Conservation (phyloP, 2,329 filamentous ascomycete genomes). For the Mycosphaerelloides madeirae region DNA sequence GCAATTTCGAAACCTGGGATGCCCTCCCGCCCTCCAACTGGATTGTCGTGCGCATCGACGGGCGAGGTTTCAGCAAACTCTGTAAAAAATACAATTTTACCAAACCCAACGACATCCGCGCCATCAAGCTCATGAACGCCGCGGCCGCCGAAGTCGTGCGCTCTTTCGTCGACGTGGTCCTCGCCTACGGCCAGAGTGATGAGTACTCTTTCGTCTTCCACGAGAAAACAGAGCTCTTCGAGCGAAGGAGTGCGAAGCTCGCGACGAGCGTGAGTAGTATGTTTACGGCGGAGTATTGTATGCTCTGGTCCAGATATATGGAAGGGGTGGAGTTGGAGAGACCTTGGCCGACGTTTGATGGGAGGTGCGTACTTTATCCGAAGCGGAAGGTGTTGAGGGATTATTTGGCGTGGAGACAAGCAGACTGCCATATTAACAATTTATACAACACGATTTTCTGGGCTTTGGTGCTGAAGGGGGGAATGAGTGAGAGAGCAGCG, state of each 20-base stretch:
- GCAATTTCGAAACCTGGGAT: conserved; percentile 79
- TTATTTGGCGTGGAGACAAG: conserved; percentile 96
- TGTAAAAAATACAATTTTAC: conserved; percentile 63
- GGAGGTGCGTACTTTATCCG: conserved; percentile 85
- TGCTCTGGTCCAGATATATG: conserved; percentile 65
- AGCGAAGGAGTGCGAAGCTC: conserved; percentile 82
- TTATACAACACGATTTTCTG: conserved; percentile 98
- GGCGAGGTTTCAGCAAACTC: conserved; percentile 81
- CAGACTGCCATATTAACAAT: conserved; percentile 98
- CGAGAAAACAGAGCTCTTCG: conserved; percentile 75
- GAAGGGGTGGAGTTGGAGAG: conserved; percentile 58
- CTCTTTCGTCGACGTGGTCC: conserved; percentile 75
- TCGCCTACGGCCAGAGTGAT: conserved; percentile 92
- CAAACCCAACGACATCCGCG: conserved; percentile 88
- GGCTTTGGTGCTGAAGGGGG: conserved; percentile 71
- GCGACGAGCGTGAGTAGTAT: conserved; percentile 87
- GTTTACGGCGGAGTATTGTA: conserved; percentile 86
- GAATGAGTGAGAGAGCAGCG: conserved; percentile 70
- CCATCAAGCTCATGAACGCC: conserved; percentile 88
- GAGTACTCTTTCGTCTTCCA: conserved; percentile 66
- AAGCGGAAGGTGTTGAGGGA: conserved; percentile 76
- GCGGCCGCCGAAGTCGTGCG: conserved; percentile 80
- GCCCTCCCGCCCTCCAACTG: conserved; percentile 82
- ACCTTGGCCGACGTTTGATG: conserved; percentile 86
- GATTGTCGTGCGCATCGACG: conserved; percentile 92